Conservation (phyloP, 441 rosid genomes). For the Manihot esculenta region DNA sequence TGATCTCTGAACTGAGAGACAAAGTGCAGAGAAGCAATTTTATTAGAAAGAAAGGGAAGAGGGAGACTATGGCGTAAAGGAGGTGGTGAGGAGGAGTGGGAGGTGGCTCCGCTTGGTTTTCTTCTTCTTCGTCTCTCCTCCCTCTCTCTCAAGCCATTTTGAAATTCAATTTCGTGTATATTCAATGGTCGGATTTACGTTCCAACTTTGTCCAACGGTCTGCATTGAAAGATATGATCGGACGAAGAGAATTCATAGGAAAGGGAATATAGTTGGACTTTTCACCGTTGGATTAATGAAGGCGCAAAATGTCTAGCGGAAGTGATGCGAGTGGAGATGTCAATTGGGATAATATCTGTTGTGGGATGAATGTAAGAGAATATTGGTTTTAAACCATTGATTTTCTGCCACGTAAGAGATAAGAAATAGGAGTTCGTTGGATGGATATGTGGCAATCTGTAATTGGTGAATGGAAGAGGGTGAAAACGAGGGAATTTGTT, state of each 20-base stretch:
- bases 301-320: not conserved
- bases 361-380: not conserved
- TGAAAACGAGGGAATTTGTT: conserved; percentile 16
- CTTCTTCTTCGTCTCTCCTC: conserved; percentile 53
- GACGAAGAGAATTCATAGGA: conserved; percentile 57
- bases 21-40: conserved; percentile 16
- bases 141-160: conserved; percentile 79
- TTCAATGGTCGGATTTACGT: conserved; percentile 57
- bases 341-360: not conserved
- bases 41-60: conserved; percentile 5
- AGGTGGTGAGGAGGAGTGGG: too few species aligned
- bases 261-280: conserved; percentile 14
- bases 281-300: conserved; percentile 50
- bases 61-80: conserved; percentile 6
- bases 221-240: conserved; percentile 23
- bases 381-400: not conserved
- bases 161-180: conserved; percentile 66
- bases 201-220: conserved; percentile 39
- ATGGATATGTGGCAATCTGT: conserved; percentile 1
- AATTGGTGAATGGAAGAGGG: conserved; percentile 15
- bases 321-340: not conserved
- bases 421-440: too few species aligned
- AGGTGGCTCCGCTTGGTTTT: conserved; percentile 32
- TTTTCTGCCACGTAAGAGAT: conserved; percentile 5
- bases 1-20: conserved; percentile 15